Evolutionary conservation across 768 basidiomycete species (phyloP).

Genomic region (Amanita polypyramis): DNA sequence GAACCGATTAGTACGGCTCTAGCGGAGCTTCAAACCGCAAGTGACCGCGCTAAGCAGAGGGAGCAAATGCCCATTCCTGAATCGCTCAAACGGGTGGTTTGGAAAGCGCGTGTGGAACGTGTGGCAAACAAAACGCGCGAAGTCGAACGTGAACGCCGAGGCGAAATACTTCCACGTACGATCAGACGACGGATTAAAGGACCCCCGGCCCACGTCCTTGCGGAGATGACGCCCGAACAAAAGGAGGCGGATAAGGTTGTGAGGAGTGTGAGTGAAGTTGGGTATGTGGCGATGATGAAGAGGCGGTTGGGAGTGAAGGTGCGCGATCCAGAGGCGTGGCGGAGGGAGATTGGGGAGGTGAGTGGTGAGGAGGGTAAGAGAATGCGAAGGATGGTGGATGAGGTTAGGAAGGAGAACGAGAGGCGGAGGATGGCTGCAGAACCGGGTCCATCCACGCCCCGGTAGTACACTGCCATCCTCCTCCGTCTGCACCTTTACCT

Average conservation of each 20-base stretch:
- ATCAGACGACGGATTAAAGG: conserved; percentile 37
- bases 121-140: conserved; percentile 58
- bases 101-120: conserved; percentile 48
- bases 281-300: conserved; percentile 64
- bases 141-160: conserved; percentile 47
- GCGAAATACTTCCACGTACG: conserved; percentile 45
- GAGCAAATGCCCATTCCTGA: conserved; percentile 31
- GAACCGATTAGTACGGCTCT: conserved; percentile 18
- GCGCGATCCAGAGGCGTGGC: conserved; percentile 25
- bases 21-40: conserved; percentile 20
- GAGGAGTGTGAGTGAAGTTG: conserved; percentile 49
- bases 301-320: conserved; percentile 40
- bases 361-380: conserved; percentile 1
- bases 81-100: conserved; percentile 36
- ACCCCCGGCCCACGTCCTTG: conserved; percentile 54
- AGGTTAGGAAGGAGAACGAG: conserved; percentile 20
- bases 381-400: conserved; percentile 9
- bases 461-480: no score
- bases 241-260: conserved; percentile 39
- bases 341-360: conserved; percentile 18
- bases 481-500: no score
- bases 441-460: no score
- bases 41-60: conserved; percentile 32
- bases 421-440: conserved; percentile 13
- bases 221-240: conserved; percentile 37